Evolutionary conservation across 148 eudicot genomes (phyloP).

Genomic region (Bassia scoparia): DNA sequence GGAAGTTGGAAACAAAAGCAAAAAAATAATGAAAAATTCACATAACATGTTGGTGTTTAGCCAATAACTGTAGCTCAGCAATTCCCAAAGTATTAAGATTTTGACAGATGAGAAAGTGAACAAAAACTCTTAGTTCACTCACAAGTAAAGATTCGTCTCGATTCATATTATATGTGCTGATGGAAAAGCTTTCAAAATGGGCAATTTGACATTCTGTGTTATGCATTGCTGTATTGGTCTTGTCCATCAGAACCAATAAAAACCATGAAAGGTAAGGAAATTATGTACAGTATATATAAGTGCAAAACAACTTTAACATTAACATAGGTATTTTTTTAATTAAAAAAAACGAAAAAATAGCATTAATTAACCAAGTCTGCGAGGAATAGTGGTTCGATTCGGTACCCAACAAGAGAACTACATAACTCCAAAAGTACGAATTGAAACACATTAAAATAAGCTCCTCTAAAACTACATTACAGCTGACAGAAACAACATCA

Average conservation of each 20-base stretch:
- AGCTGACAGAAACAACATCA: too few relatives aligned
- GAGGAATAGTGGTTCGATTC: neutral
- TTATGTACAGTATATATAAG: neutral
- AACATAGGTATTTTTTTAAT: neutral
- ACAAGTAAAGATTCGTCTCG: conserved; percentile 85
- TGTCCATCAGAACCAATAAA: conserved; percentile 30
- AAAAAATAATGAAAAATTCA: too few relatives aligned
- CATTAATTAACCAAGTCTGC: neutral
- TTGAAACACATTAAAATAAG: too few relatives aligned
- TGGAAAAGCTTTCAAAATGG: conserved; percentile 79
- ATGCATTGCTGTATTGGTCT: conserved; percentile 97
- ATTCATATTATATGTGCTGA: conserved; percentile 71
- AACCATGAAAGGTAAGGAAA: neutral
- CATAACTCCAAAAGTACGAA: too few relatives aligned
- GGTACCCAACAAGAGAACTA: too few relatives aligned
- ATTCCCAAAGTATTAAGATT: neutral
- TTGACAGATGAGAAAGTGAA: neutral
- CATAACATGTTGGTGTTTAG: too few relatives aligned
- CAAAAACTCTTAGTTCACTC: conserved; percentile 34
- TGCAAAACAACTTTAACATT: neutral
- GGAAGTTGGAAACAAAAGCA: too few relatives aligned
- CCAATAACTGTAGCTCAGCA: neutral
- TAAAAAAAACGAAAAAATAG: too few relatives aligned
- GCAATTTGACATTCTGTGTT: conserved; percentile 73
- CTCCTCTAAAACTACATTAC: too few relatives aligned